Evolutionary conservation across 2,329 filamentous ascomycete species (phyloP), one percentile per base, ranked within the genome.

Genomic region (Lachnellula occidentalis): DNA sequence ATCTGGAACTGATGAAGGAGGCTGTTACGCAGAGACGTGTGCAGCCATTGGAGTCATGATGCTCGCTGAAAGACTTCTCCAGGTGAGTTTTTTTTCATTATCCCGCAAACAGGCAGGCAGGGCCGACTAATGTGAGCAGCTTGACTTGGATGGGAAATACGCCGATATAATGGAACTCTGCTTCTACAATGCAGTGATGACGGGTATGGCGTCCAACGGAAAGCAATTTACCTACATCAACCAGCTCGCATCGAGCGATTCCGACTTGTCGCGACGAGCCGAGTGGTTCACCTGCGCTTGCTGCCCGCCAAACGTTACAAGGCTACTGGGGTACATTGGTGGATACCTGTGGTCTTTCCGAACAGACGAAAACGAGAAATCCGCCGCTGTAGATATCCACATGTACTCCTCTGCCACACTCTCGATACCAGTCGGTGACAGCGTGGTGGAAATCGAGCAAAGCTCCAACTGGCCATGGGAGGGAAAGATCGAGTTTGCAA

Each of bases 11-110:
- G 81, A 83, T 55, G 81, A 83, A 56, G 81, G 81, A 4, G 82
- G 81, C 2, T 84, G 81, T 61, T 85, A 84, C 64, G 74, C 79
- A 1, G 81, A 85, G 66, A 85, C 82, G 0, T 84, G 79, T 62
- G 82, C 81, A 1, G 74, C 76, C 0, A 82, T 84, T 57, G 81
- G 78, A 6, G 75, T 81, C 2, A 80, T 83, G 71, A 82, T 84
- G 78, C 69, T 83, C 1, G 79, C 79, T 0, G 78, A 84, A 57
- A 69, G 81, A 5, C 63, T 84, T 8, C 68, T 84, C 0, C 75
- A 80, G 57, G 71, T 72, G 61, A 53, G 66, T 51, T 31, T 19
- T 31, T 19, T 4, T 24, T 24, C 5, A n/a, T 43, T 4, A 24
- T 51, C 24, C 12, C 15, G 47, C 24, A 3, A 46, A 15, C 19